A percentile compares a stretch with the other conserved stretches of the same genome.
These are phyloP conservation scores for Barnettozyma salicaria DNA, from an alignment of 805 yeast genomes.

Conservation along the genomic window DNA sequence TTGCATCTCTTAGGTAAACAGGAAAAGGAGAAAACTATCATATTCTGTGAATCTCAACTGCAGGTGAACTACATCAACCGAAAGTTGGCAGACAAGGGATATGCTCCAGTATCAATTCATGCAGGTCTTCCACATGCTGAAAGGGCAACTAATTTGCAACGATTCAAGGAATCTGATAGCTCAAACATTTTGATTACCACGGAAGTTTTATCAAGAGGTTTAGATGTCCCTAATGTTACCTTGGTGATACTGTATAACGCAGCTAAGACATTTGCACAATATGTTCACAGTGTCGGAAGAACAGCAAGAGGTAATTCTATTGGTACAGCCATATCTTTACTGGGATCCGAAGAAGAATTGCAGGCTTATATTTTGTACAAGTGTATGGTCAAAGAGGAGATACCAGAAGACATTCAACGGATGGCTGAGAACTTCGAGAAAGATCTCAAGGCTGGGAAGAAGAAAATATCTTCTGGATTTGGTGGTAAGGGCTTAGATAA, in stretches of 20 bases:
- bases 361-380: conserved; percentile 52
- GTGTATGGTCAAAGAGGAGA: conserved; percentile 43
- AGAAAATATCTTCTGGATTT: conserved; percentile 66
- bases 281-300: conserved; percentile 92
- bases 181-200: conserved; percentile 77
- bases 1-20: conserved; percentile 48
- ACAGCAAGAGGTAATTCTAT: conserved; percentile 79
- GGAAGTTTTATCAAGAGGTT: conserved; percentile 90
- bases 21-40: conserved; percentile 48
- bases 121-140: conserved; percentile 91
- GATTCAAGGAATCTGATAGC: conserved; percentile 44
- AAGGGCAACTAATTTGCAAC: conserved; percentile 65
- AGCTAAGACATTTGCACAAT: conserved; percentile 89
- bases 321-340: conserved; percentile 75
- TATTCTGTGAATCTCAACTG: conserved; percentile 88
- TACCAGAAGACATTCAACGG: conserved; percentile 44
- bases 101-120: conserved; percentile 66
- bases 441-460: conserved; percentile 63
- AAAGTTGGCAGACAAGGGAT: conserved; percentile 45
- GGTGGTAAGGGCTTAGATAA: conserved; percentile 90
- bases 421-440: conserved; percentile 51
- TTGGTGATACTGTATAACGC: conserved; percentile 78
- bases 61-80: conserved; percentile 67
- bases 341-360: conserved; percentile 57
- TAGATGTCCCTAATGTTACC: conserved; percentile 82